phyloP scores from a whole-genome alignment of 371 early-diverging fungal species.

The Gilbertella persicaria region DNA sequence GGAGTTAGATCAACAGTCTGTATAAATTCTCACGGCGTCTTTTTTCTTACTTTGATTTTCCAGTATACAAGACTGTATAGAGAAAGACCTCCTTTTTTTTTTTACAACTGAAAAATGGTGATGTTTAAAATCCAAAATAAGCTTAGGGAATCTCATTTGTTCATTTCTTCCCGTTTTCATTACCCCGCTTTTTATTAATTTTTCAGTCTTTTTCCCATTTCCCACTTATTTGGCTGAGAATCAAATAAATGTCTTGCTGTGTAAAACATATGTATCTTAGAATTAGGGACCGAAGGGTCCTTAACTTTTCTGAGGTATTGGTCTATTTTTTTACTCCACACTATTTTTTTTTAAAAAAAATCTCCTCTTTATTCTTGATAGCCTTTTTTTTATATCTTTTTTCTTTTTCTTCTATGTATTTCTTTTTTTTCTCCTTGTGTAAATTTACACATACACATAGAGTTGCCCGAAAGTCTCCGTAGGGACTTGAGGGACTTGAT shows the following conservation, averaged over 20 bases:
- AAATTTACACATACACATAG: no score
- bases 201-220: conserved; percentile 21
- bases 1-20: not conserved
- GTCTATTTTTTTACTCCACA: not conserved
- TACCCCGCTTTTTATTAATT: conserved; percentile 21
- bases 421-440: no score
- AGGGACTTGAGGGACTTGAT: conserved; percentile 9
- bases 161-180: conserved; percentile 1
- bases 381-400: not conserved
- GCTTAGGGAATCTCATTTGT: not conserved
- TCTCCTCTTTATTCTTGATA: not conserved
- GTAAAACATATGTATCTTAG: no score
- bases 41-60: not conserved
- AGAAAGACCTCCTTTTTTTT: not conserved
- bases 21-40: conserved; percentile 9
- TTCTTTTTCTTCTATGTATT: no score
- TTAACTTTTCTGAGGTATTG: not conserved
- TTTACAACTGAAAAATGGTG: not conserved
- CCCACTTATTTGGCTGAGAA: not conserved
- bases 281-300: conserved; percentile 23
- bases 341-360: not conserved
- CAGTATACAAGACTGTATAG: not conserved
- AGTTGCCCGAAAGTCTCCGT: conserved; percentile 9
- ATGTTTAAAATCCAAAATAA: not conserved
- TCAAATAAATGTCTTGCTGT: not conserved